Conservation (phyloP, 2,329 filamentous ascomycete genomes). For the Xylariaceae sp. region DNA sequence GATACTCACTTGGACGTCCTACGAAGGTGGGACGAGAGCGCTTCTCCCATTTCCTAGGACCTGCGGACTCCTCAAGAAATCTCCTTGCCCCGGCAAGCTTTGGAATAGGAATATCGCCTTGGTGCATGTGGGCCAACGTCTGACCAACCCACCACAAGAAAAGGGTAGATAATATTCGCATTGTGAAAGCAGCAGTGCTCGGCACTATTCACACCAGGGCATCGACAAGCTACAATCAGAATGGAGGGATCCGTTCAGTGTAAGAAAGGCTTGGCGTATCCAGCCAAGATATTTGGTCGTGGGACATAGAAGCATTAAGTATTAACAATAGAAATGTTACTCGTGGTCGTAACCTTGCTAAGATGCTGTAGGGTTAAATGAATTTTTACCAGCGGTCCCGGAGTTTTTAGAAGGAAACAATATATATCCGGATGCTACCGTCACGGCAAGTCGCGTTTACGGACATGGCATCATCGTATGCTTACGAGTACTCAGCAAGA, state of each 20-base stretch:
- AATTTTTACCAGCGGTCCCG: slow-evolving; percentile 20
- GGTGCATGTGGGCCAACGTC: slow-evolving; percentile 23
- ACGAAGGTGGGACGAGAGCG: slow-evolving; percentile 4
- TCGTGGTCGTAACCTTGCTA: slow-evolving; percentile 6
- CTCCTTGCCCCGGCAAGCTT: slow-evolving; percentile 26
- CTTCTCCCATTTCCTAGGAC: slow-evolving; percentile 23
- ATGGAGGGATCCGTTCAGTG: no score
- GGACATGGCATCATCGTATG: slow-evolving; percentile 15
- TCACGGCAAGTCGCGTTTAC: slow-evolving; percentile 18
- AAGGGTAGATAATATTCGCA: slow-evolving; percentile 22
- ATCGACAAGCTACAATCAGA: slow-evolving; percentile 4
- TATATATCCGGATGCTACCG: slow-evolving; percentile 32
- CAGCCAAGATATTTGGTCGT: slow-evolving; percentile 8
- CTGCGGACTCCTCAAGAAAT: slow-evolving; percentile 24
- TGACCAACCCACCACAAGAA: slow-evolving; percentile 24
- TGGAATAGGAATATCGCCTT: slow-evolving; percentile 18
- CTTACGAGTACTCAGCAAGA: slow-evolving; percentile 10
- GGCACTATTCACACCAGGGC: slow-evolving; percentile 12
- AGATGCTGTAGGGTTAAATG: slow-evolving; percentile 18
- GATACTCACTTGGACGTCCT: slow-evolving; percentile 6
- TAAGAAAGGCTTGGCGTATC: slow-evolving; percentile 8
- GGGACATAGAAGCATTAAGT: no score
- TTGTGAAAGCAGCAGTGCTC: slow-evolving; percentile 4
- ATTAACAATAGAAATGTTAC: no score
- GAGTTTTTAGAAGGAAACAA: slow-evolving; percentile 17